These are phyloP conservation scores for Ganoderma leucocontextum DNA, from an alignment of 1,284 basidiomycete species.

Conservation along the genomic window DNA sequence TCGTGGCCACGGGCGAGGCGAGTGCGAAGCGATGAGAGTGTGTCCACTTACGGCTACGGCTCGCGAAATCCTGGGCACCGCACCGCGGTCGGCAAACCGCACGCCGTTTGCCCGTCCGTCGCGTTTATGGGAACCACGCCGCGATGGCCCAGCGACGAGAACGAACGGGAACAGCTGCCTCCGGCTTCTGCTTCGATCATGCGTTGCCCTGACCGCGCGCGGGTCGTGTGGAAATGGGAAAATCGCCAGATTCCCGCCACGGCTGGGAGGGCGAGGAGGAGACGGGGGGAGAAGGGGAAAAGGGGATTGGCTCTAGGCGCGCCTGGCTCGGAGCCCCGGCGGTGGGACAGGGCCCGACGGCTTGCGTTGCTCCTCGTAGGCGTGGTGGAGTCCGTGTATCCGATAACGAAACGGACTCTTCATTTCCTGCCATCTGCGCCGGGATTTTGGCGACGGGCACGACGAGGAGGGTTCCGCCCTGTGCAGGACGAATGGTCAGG, in stretches of 20 bases:
- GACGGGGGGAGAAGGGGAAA: slow-evolving; percentile 7
- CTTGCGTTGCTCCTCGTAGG: slow-evolving; percentile 17
- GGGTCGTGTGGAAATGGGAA: slow-evolving; percentile 20
- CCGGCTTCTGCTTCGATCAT: slow-evolving; percentile 22
- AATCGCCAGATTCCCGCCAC: slow-evolving; percentile 28
- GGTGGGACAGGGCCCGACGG: slow-evolving; percentile 20
- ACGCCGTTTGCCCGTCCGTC: slow-evolving; percentile 20
- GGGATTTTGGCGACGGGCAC: slow-evolving; percentile 10
- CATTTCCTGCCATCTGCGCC: slow-evolving; percentile 22
- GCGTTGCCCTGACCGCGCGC: slow-evolving; percentile 21
- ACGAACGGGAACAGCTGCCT: slow-evolving; percentile 22
- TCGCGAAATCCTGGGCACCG: slow-evolving; percentile 22
- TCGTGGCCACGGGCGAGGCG: slow-evolving; percentile 32
- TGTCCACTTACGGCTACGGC: slow-evolving; percentile 20
- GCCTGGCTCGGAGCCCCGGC: slow-evolving; percentile 19
- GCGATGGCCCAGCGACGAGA: slow-evolving; percentile 24
- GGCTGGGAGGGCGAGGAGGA: slow-evolving; percentile 18
- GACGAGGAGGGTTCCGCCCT: slow-evolving; percentile 13
- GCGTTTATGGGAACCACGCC: slow-evolving; percentile 21
- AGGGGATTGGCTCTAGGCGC: slow-evolving; percentile 27
- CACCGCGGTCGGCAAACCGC: slow-evolving; percentile 26
- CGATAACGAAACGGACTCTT: slow-evolving; percentile 26
- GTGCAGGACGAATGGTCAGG: slow-evolving; percentile 24
- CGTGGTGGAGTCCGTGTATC: slow-evolving; percentile 27
- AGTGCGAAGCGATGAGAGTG: slow-evolving; percentile 29